A percentile compares a stretch with the other conserved stretches of the same genome.
phyloP scores from a whole-genome alignment of 257 asterid species.

The Echium plantagineum region DNA sequence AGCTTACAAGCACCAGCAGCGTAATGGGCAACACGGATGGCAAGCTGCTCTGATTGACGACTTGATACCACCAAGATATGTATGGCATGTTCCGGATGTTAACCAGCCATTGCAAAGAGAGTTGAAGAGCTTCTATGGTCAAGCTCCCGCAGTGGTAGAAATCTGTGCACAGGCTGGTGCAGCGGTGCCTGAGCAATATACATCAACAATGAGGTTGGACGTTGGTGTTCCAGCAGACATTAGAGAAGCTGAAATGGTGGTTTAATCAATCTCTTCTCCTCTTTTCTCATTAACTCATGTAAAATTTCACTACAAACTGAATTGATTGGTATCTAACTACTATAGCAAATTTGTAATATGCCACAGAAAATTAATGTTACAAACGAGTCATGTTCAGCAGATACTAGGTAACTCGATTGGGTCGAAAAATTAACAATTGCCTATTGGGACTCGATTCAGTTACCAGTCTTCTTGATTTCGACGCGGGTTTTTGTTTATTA shows the following conservation, averaged over 20 bases:
- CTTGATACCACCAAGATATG: constrained; percentile 79
- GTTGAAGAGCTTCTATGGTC: constrained; percentile 76
- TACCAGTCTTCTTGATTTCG: too few species aligned
- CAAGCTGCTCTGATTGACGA: constrained; percentile 73
- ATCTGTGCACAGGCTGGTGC: constrained; percentile 82
- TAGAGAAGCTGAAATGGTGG: constrained; percentile 91
- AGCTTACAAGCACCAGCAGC: constrained; percentile 94
- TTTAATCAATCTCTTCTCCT: constrained; percentile 23
- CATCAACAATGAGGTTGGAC: constrained; percentile 86
- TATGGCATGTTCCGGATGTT: constrained; percentile 80
- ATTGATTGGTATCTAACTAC: too few species aligned
- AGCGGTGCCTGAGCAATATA: constrained; percentile 69
- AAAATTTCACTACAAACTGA: too few species aligned
- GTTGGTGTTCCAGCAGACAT: constrained; percentile 66
- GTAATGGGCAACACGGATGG: constrained; percentile 99
- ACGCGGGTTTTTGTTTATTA: too few species aligned
- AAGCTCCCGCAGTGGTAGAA: constrained; percentile 88
- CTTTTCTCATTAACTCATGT: too few species aligned
- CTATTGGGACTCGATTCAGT: too few species aligned
- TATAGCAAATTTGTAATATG: too few species aligned
- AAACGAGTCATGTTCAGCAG: too few species aligned
- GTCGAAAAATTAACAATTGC: too few species aligned
- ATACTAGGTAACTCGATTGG: too few species aligned
- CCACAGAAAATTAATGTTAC: too few species aligned
- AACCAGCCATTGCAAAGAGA: constrained; percentile 40